Evolutionary conservation across 2,329 filamentous ascomycete species (phyloP), one percentile per base, ranked within the genome.

Genomic region (Arthrobotrys conoides): DNA sequence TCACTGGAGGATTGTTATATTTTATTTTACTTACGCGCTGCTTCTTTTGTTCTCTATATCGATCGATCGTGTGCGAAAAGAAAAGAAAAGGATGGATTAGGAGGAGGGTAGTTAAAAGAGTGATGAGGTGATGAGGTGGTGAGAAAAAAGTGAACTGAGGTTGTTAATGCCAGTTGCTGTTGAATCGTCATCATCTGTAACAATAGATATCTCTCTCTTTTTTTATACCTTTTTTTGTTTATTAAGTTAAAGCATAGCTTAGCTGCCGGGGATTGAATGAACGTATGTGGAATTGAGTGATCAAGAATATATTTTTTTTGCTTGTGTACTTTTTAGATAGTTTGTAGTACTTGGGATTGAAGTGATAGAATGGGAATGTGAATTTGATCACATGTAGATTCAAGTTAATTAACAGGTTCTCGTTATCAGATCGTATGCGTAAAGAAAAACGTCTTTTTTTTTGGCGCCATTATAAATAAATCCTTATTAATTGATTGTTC

Each of bases 391-490:
- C 27, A 30, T 30, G 27, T 30, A 3, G 3, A 3, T 30, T 30
- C 27, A 3, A 30, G 27, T 30, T 30, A 30, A 30, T 6, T 30
- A 5, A 14, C 36, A 8, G 36, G 6, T 30, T 38, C 18, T 55
- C 49, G 49, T 55, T 55, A 55, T 55, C 49, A 55, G 49, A 55
- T 55, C 49, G 24, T 55, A 14, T 2, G 12, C 8, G n/a, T n/a
- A n/a, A n/a, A n/a, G n/a, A n/a, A n/a, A n/a, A n/a, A n/a, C n/a
- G n/a, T n/a, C n/a, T n/a, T n/a, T n/a, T n/a, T n/a, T 36, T 36
- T 10, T 8, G 33, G 33, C 27, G 27, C n/a, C n/a, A 41, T 41
- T 55, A 55, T 55, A 55, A 55, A 55, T 55, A 55, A 55, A 55
- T 55, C 51, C 12, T n/a, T n/a, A n/a, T n/a, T 12, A 27, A 8